Base-by-base conservation (phyloP, 2,329 filamentous ascomycete species). In the Scortechinia acanthostroma region DNA sequence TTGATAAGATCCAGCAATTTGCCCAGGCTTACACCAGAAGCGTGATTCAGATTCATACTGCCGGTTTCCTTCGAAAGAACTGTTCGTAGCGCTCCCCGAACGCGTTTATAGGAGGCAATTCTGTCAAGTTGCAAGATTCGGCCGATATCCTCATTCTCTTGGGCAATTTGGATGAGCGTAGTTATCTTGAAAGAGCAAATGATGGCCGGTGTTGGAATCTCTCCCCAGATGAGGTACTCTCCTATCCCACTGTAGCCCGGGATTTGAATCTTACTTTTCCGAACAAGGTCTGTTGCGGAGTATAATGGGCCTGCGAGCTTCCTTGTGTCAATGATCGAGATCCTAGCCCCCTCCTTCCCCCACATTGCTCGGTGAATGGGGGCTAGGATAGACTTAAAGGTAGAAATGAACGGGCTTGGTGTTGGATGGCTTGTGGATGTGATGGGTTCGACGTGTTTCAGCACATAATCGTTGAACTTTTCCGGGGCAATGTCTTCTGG, bases 401-500 rank as follows among this genome's bases (percentile, higher is more conserved):
- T 40, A 17, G 35, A 40, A 19, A 40, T 40, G 35, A 40, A 40
- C 13, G 35, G 35, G n/a, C 25, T 30, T 30, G 10, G n/a, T n/a
- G n/a, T n/a, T n/a, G n/a, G n/a, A n/a, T n/a, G n/a, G 10, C 10
- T 10, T 30, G n/a, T 10, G 25, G 25, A 30, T n/a, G 10, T 30
- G 10, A 10, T n/a, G n/a, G n/a, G 10, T 10, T n/a, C n/a, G 25
- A 30, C 25, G n/a, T 30, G 25, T n/a, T 30, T 30, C 25, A n/a
- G 10, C 10, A 30, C 25, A 30, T 30, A 30, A 10, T 30, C 10
- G 10, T 30, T n/a, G 25, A 30, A 30, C n/a, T 30, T 30, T 30
- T 30, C 25, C 25, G 10, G 25, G 10, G 25, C 10, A n/a, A 30
- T 30, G 10, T 30, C 25, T 10, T 30, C 25, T 30, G 25, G 25